Base-by-base conservation (phyloP, 2,329 filamentous ascomycete genomes). In the Neonectria ditissima region DNA sequence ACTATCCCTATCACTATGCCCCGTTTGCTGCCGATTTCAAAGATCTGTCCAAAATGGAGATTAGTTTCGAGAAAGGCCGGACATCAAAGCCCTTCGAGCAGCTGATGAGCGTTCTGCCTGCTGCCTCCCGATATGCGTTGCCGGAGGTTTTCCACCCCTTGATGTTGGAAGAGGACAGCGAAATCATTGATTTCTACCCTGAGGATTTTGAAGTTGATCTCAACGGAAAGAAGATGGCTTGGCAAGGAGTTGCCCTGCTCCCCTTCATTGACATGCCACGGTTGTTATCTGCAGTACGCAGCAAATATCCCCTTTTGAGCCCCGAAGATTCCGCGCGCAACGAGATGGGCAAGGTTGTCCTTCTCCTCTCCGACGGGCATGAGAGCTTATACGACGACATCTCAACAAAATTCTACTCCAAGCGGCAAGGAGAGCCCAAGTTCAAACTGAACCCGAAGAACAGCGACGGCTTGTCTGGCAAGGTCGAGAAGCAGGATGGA, bases 151-250 rank as follows among this genome's bases (percentile, higher is more conserved):
- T 98, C 81, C 94, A 97, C 75, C 86, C 91, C 59, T 85, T 99
- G 18, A 99, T 99, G 96, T 91, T 90, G 26, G 85, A 97, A 10
- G 85, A 91, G 14, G 89, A 97, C 48, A 97, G 94, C 74, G 90
- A 94, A 51, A 98, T 99, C 72, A 93, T 97, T 69, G 95, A 99
- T 77, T 99, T 99, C 78, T 99, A 99, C 73, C 97, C 97, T 0
- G 92, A 94, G 74, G 93, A 97, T 24, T 99, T 99, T 72, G 89
- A 92, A 16, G 87, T 98, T 56, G 96, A 99, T 78, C 81, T 98
- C 44, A 99, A 99, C 70, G 96, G 96, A 58, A 98, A 98, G 83
- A 99, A 98, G 77, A 97, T 97, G 81, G 93, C 94, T 0, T 99
- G 97, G 96, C 95, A 98, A 78, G 96, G 96, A 67, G 91, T 99